phyloP scores from a whole-genome alignment of 768 basidiomycete species.

The Tylopilus rubrobrunneus region DNA sequence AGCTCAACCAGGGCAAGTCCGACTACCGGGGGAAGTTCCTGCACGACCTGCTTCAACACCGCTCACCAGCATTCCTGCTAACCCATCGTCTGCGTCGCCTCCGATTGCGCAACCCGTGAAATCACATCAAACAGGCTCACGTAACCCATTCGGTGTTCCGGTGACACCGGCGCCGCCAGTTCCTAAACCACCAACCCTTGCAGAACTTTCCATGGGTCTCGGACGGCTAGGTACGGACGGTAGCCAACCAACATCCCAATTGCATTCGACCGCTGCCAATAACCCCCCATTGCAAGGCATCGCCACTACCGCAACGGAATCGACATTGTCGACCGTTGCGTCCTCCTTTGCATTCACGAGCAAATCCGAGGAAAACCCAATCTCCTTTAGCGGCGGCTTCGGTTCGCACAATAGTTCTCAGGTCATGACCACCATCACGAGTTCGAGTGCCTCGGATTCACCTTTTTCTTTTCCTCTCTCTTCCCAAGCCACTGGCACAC shows the following conservation, averaged over 20 bases:
- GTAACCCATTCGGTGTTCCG: conserved; percentile 90
- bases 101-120: conserved; percentile 61
- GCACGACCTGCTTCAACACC: conserved; percentile 74
- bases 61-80: conserved; percentile 38
- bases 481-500: conserved; percentile 54
- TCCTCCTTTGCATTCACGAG: conserved; percentile 60
- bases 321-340: conserved; percentile 64
- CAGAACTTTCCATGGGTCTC: conserved; percentile 65
- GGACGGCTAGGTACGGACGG: conserved; percentile 25
- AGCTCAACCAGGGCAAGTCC: conserved; percentile 6
- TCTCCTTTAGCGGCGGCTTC: conserved; percentile 1
- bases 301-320: conserved; percentile 22
- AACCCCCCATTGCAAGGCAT: conserved; percentile 27
- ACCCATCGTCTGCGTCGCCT: conserved; percentile 33
- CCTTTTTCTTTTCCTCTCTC: conserved; percentile 40
- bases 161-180: conserved; percentile 57
- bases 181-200: conserved; percentile 75
- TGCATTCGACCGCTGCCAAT: conserved; percentile 30
- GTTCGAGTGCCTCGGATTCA: conserved; percentile 46
- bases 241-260: conserved; percentile 29
- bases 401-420: conserved; percentile 28
- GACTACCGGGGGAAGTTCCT: conserved; percentile 33
- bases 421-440: conserved; percentile 34
- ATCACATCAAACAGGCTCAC: conserved; percentile 89
- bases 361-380: conserved; percentile 28